Evolutionary conservation across 331 rosid genomes (phyloP).

Genomic region (Stylosanthes scabra): DNA sequence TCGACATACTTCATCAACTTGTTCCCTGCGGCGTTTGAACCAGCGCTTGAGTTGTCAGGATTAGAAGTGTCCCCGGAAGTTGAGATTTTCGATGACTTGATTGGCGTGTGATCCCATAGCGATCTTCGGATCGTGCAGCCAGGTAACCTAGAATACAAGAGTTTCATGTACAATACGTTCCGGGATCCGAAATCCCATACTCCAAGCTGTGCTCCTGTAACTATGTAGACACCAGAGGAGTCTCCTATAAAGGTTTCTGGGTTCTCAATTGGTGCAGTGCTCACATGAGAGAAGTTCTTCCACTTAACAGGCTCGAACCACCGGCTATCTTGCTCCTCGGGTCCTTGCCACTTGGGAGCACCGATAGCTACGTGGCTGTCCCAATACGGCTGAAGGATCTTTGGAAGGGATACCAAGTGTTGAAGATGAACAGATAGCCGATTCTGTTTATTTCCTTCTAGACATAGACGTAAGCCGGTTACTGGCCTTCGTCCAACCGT

Average conservation of each 20-base stretch:
- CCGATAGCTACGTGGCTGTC: slow-evolving; percentile 87
- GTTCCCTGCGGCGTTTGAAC: slow-evolving; percentile 51
- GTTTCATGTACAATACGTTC: slow-evolving; percentile 87
- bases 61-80: slow-evolving; percentile 41
- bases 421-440: slow-evolving; percentile 79
- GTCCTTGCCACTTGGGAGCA: slow-evolving; percentile 97
- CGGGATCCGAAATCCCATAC: slow-evolving; percentile 96
- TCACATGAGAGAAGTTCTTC: slow-evolving; percentile 92
- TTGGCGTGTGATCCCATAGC: slow-evolving; percentile 77
- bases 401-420: slow-evolving; percentile 83
- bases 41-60: slow-evolving; percentile 45
- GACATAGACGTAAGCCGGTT: slow-evolving; percentile 73
- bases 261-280: slow-evolving; percentile 94
- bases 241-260: slow-evolving; percentile 75
- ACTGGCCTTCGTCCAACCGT: slow-evolving; percentile 94
- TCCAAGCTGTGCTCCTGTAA: slow-evolving; percentile 97
- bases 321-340: slow-evolving; percentile 96
- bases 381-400: slow-evolving; percentile 85
- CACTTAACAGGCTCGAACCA: slow-evolving; percentile 97
- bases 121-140: slow-evolving; percentile 91
- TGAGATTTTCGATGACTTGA: slow-evolving; percentile 40
- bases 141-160: slow-evolving; percentile 79
- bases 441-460: slow-evolving; percentile 86
- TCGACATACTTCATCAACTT: slow-evolving; percentile 70
- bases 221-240: slow-evolving; percentile 70